phyloP scores from a whole-genome alignment of 2,329 filamentous ascomycete genomes.

The Coleophoma eucalyptorum region DNA sequence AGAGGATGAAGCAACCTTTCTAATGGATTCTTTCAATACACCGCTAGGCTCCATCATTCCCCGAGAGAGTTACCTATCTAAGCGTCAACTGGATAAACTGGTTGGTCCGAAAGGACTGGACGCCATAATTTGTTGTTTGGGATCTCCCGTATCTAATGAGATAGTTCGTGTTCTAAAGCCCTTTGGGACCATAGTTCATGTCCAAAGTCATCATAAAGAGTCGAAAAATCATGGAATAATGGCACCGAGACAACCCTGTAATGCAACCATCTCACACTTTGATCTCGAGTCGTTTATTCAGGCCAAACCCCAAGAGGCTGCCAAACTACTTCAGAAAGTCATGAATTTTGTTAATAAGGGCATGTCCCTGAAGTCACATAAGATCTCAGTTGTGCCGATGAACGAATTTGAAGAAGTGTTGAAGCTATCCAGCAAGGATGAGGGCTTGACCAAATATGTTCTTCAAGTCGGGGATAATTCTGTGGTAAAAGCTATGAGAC shows the following conservation, averaged over 20 bases:
- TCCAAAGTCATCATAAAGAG: constrained; percentile 27
- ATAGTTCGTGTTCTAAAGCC: constrained; percentile 25
- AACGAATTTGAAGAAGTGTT: constrained; percentile 17
- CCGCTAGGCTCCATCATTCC: constrained; percentile 9
- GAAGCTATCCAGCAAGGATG: background rate
- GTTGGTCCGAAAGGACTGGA: constrained; percentile 18
- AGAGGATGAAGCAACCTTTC: constrained; percentile 1
- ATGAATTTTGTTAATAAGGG: background rate
- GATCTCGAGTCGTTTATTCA: constrained; percentile 22
- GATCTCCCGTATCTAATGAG: constrained; percentile 19
- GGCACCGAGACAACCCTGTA: constrained; percentile 27
- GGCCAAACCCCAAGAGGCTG: background rate
- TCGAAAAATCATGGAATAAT: constrained; percentile 11
- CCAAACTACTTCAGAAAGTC: constrained; percentile 1
- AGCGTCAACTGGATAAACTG: background rate
- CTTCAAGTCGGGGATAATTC: background rate
- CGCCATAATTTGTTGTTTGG: constrained; percentile 18
- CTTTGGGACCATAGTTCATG: constrained; percentile 32
- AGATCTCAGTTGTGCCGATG: constrained; percentile 28
- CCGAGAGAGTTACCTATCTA: background rate
- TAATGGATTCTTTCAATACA: constrained; percentile 9
- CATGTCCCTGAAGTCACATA: constrained; percentile 13
- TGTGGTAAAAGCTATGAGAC: background rate
- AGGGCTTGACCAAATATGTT: constrained; percentile 6
- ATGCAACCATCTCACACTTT: constrained; percentile 33